Base-by-base conservation (phyloP, 768 basidiomycete species). In the Sarcomyxa edulis region DNA sequence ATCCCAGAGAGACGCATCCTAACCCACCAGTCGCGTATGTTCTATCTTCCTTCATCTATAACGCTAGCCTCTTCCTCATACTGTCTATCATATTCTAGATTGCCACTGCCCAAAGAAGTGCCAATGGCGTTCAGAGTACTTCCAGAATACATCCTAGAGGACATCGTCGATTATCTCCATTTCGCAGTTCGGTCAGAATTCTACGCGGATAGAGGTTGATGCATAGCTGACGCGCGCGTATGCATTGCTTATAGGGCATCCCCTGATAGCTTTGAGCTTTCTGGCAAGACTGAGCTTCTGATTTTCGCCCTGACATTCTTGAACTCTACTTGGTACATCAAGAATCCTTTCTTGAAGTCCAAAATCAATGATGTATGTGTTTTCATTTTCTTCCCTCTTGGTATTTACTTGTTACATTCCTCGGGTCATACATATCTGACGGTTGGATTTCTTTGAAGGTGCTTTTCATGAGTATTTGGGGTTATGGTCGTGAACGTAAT, bases 271-370 rank as follows among this genome's bases (percentile, higher is more conserved):
- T 76, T 97, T 35, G 85, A 91, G 42, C 61, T 88, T 34, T 71
- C 84, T 0, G 92, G 93, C 31, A 94, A 90, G 64, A 76, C 79
- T 8, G 92, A 93, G 48, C 65, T 98, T 10, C 65, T 98, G 49
- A 76, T 81, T 1, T 98, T 97, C 61, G 74, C 81, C 14, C 64
- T 99, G 48, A 92, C 90, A 2, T 97, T 97, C 72, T 65, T 99
- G 44, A 79, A 84, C 5, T 92, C 90, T 25, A 95, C 94, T 1
- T 92, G 90, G 78, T 98, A 93, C 58, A 94, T 99, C 71, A 96
- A 96, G 68, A 99, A 98, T 50, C 96, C 96, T 0, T 97, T 95
- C 70, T 58, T 99, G 50, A 97, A 97, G 62, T 80, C 91, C 14
- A 95, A 97, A 61, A 85, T 98, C 44, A 92, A 97, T 47, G 89